A percentile compares a stretch with the other conserved stretches of the same genome.
phyloP scores from a whole-genome alignment of 805 yeast genomes.

The Priceomyces castillae region DNA sequence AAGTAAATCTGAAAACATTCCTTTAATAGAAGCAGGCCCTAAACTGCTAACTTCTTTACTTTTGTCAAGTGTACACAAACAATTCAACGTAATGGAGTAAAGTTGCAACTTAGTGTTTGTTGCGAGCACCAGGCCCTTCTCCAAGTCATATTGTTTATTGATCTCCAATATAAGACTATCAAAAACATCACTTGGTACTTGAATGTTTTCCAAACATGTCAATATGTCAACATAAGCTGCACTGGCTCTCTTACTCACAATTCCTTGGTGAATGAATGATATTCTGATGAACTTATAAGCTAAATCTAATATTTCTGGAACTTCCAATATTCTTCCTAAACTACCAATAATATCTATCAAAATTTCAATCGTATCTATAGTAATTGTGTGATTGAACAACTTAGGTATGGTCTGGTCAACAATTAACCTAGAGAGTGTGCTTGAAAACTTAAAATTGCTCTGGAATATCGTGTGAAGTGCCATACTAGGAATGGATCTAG shows the following conservation, averaged over 20 bases:
- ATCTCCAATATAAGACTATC: constrained; percentile 15
- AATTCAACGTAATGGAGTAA: constrained; percentile 13
- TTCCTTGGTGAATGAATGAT: constrained; percentile 39
- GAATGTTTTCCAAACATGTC: constrained; percentile 17
- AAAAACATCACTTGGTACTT: constrained; percentile 9
- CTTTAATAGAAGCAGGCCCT: constrained; percentile 3
- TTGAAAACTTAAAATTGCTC: constrained; percentile 24
- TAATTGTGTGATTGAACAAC: constrained; percentile 30
- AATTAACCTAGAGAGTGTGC: constrained; percentile 25
- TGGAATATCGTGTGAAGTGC: constrained; percentile 44
- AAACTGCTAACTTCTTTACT: constrained; percentile 5
- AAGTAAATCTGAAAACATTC: constrained; percentile 18
- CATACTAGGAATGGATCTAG: constrained; percentile 52
- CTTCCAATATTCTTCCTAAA: constrained; percentile 42
- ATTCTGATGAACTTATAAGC: constrained; percentile 31
- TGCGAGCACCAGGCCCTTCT: constrained; percentile 16
- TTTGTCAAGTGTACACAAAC: constrained; percentile 8
- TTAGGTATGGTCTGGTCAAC: constrained; percentile 39
- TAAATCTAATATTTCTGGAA: constrained; percentile 30
- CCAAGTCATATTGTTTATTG: constrained; percentile 9
- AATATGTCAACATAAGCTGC: constrained; percentile 46
- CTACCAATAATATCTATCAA: constrained; percentile 53
- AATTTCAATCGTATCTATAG: constrained; percentile 60
- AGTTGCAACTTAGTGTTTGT: constrained; percentile 11
- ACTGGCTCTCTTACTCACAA: constrained; percentile 49